A percentile compares a stretch with the other conserved stretches of the same genome.
Conservation (phyloP, 2,329 filamentous ascomycete species). For the Trichophyton mentagrophytes region DNA sequence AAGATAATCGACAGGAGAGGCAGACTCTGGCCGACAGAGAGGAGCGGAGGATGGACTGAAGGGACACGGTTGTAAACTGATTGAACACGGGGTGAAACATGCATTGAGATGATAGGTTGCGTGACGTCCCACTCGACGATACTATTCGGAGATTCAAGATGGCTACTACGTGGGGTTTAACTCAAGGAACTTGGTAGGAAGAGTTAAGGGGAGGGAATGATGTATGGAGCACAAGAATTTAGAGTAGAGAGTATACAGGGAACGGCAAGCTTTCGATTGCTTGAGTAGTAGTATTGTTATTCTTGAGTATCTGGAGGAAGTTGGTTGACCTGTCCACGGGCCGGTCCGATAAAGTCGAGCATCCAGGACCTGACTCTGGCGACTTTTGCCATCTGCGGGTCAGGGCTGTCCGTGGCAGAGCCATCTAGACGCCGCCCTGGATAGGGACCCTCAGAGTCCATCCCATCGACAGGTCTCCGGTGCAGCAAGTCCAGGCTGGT, state of each 20-base stretch:
- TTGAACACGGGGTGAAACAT: background rate
- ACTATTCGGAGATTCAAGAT: background rate
- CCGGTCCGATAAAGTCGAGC: conserved; percentile 47
- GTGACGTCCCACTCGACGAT: background rate
- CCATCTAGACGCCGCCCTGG: conserved; percentile 17
- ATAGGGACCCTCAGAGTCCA: conserved; percentile 39
- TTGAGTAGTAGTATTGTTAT: too few species aligned
- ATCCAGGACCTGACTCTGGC: conserved; percentile 63
- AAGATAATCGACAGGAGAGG: background rate
- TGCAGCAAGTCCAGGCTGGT: conserved; percentile 58
- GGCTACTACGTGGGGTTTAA: background rate
- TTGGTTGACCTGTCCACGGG: background rate
- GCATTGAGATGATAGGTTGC: background rate
- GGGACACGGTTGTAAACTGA: background rate
- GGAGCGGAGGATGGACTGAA: background rate
- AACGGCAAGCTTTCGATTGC: too few species aligned
- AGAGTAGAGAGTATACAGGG: too few species aligned
- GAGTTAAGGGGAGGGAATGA: too few species aligned
- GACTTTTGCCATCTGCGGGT: conserved; percentile 50
- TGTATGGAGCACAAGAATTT: too few species aligned
- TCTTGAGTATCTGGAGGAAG: conserved; percentile 27
- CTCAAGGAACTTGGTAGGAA: too few species aligned
- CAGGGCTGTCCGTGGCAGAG: conserved; percentile 14
- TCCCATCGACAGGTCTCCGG: conserved; percentile 40
- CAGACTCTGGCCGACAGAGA: background rate